These are phyloP conservation scores for Phytomonas serpens DNA, from an alignment of 208 protist genomes.

Conservation along the genomic window DNA sequence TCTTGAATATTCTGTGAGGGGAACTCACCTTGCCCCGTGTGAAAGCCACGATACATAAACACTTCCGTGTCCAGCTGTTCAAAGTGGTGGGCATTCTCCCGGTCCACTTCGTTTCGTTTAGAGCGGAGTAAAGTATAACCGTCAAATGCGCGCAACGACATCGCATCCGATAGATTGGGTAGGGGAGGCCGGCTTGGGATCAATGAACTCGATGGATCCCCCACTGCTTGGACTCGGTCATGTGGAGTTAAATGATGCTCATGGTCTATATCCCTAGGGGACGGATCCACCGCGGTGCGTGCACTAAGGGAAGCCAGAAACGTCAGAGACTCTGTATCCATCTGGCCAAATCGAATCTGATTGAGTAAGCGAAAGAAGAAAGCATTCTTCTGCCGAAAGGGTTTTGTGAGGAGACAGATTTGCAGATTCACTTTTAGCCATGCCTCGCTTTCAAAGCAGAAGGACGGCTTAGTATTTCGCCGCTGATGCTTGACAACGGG, in stretches of 20 bases:
- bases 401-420: slow-evolving; percentile 49
- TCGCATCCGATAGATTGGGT: slow-evolving; percentile 3
- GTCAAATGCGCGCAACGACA: slow-evolving; percentile 18
- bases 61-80: slow-evolving; percentile 35
- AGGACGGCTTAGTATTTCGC: slow-evolving; percentile 9
- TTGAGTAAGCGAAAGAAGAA: slow-evolving; percentile 65
- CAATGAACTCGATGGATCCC: not conserved
- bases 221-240: not conserved
- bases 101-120: slow-evolving; percentile 41
- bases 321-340: slow-evolving; percentile 26
- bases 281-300: not conserved
- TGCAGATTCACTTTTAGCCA: slow-evolving; percentile 54
- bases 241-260: not conserved
- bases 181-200: not conserved
- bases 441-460: slow-evolving; percentile 70
- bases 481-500: slow-evolving; percentile 37
- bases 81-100: slow-evolving; percentile 55
- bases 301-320: slow-evolving; percentile 30
- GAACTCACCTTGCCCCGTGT: slow-evolving; percentile 37
- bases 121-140: slow-evolving; percentile 72
- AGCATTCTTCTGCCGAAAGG: slow-evolving; percentile 59
- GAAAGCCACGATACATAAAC: slow-evolving; percentile 36
- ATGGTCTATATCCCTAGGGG: not conserved
- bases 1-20: slow-evolving; percentile 23
- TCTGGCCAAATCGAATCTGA: slow-evolving; percentile 58